phyloP scores from a whole-genome alignment of 805 yeast species.

The Sugiyamaella smithiae region DNA sequence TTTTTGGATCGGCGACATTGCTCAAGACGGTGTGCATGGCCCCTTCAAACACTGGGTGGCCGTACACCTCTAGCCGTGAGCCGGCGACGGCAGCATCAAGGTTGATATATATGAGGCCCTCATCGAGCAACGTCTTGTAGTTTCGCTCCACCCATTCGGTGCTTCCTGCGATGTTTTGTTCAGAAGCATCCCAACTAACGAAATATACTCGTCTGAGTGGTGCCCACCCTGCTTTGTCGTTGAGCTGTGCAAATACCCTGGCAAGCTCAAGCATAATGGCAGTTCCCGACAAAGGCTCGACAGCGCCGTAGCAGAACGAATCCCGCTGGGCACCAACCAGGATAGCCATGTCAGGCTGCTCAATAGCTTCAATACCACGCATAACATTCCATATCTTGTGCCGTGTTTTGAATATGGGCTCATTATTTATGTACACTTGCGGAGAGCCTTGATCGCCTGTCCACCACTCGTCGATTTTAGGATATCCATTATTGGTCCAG shows the following conservation, averaged over 20 bases:
- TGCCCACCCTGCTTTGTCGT: slow-evolving; percentile 66
- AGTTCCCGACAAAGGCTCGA: slow-evolving; percentile 70
- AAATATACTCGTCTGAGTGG: slow-evolving; percentile 82
- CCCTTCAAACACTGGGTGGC: slow-evolving; percentile 62
- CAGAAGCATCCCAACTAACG: slow-evolving; percentile 78
- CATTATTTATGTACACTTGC: slow-evolving; percentile 36
- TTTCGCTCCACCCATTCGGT: slow-evolving; percentile 68
- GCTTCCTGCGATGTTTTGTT: slow-evolving; percentile 81
- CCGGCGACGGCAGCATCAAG: slow-evolving; percentile 61
- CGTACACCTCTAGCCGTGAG: slow-evolving; percentile 49
- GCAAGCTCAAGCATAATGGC: slow-evolving; percentile 68
- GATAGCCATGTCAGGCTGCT: slow-evolving; percentile 69
- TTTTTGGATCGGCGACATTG: slow-evolving; percentile 23
- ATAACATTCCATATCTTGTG: slow-evolving; percentile 78
- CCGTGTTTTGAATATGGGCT: slow-evolving; percentile 43
- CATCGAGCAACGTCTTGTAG: slow-evolving; percentile 50
- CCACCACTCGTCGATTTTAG: slow-evolving; percentile 41
- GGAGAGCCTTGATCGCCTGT: slow-evolving; percentile 37
- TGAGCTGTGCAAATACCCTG: slow-evolving; percentile 62
- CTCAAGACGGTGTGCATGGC: slow-evolving; percentile 45
- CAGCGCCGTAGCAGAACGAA: slow-evolving; percentile 71
- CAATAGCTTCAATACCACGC: slow-evolving; percentile 75
- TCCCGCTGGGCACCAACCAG: slow-evolving; percentile 84
- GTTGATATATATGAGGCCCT: slow-evolving; percentile 71
- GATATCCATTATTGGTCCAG: slow-evolving; percentile 31